Base-by-base conservation (phyloP, 305 asterid genomes). In the Andrographis paniculata region DNA sequence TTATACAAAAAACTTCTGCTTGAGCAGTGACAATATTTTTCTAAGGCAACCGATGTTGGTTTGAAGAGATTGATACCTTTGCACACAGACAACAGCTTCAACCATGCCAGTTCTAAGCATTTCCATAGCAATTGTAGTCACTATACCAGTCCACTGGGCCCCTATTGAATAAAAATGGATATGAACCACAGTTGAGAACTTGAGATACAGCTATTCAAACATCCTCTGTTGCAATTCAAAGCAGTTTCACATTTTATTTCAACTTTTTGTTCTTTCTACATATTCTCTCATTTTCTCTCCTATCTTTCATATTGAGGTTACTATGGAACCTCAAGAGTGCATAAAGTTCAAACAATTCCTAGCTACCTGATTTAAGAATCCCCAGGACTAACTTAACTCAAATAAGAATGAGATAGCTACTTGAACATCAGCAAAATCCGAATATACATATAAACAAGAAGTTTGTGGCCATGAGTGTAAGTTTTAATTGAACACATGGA, bases 61-160 rank as follows among this genome's bases (percentile, higher is more conserved):
- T 48, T 28, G 17, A 31, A 58, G 31, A 43, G 45, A 39, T 16
- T 45, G 45, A 22, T 62, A 85, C 98, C 95, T 89, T 65, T 89
- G 98, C 42, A 89, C 98, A 36, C 98, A 89, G 47, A 89, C 56
- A 67, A 89, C 98, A 56, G 98, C 98, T 68, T 89, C 98, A 20
- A 89, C 98, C 76, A 85, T 62, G 61, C 93, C 94, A 48, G 84
- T 64, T 66, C 80, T 83, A 45, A 89, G 92, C 98, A 89, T 85
- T 70, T 85, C 98, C 52, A 82, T 71, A 4, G 95, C 96, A 65
- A 89, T 85, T 69, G 98, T 89, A 27, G 98, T 89, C 59, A 89
- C 98, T 68, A 85, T 82, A 44, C 98, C 98, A 15, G 98, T 89
- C 98, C 98, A 89, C 73, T 85, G 98, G 56, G 98, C 98, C 66